phyloP scores from a whole-genome alignment of 345 rosid genomes.

The Crucihimalaya himalaica region DNA sequence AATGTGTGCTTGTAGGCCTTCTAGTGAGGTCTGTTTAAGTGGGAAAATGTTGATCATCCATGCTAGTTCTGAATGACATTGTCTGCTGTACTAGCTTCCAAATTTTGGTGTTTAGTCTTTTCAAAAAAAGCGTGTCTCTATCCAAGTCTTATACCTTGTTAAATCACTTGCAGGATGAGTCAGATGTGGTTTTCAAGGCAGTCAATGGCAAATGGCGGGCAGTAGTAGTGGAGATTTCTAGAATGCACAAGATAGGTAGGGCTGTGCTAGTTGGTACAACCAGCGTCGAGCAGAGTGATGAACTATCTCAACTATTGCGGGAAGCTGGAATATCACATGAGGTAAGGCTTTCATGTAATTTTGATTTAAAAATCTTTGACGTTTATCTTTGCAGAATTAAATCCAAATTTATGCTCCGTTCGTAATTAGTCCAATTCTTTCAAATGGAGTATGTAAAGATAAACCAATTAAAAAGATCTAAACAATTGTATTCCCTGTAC shows the following conservation, averaged over 20 bases:
- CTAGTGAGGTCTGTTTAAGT: constrained; percentile 8
- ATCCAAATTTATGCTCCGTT: background rate
- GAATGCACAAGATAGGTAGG: constrained; percentile 91
- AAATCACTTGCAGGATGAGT: constrained; percentile 76
- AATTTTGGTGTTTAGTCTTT: constrained; percentile 16
- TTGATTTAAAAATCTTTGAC: background rate
- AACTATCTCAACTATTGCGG: constrained; percentile 72
- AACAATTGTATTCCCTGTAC: constrained; percentile 8
- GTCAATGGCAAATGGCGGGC: constrained; percentile 91
- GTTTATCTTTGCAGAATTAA: background rate
- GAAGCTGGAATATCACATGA: constrained; percentile 92
- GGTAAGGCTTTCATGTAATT: constrained; percentile 47
- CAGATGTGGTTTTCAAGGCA: constrained; percentile 96
- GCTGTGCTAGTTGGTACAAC: constrained; percentile 98
- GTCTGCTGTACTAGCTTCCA: constrained; percentile 9
- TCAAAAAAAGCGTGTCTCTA: background rate
- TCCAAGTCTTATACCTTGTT: constrained; percentile 17
- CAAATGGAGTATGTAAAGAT: background rate
- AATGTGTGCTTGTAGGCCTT: constrained; percentile 8
- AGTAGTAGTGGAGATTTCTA: constrained; percentile 91
- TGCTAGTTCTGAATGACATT: constrained; percentile 14
- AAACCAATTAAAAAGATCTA: background rate
- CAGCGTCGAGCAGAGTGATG: constrained; percentile 98
- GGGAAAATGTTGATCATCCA: background rate
- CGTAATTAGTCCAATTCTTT: background rate